Evolutionary conservation across 306 rosid species (phyloP).

Genomic region (Quercus bicolor): DNA sequence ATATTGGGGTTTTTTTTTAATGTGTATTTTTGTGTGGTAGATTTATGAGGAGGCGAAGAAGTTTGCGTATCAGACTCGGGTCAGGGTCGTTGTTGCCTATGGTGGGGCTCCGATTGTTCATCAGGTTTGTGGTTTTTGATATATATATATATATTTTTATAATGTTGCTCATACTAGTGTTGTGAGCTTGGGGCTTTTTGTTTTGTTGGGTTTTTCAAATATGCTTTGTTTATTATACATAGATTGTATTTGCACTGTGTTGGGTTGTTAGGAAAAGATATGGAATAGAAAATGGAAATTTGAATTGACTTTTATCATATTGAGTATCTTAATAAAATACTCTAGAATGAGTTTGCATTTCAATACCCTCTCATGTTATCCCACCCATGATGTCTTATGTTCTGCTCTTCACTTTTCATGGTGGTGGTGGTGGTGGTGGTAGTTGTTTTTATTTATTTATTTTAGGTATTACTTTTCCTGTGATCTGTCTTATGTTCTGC

Average conservation of each 20-base stretch:
- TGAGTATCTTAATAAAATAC: no score
- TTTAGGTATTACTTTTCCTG: no score
- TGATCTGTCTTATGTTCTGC: no score
- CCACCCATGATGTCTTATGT: no score
- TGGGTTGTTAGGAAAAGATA: neutral
- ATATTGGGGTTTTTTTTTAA: neutral
- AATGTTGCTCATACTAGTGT: neutral
- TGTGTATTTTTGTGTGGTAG: conserved; percentile 31
- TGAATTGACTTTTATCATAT: no score
- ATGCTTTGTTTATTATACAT: neutral
- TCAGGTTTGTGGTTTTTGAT: conserved; percentile 42
- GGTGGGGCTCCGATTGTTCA: conserved; percentile 86
- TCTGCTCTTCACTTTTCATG: no score
- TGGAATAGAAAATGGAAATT: neutral
- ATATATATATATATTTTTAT: no score
- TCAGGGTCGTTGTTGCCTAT: conserved; percentile 80
- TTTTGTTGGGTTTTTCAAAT: neutral
- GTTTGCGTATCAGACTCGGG: conserved; percentile 70
- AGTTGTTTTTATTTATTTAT: no score
- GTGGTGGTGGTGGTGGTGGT: no score
- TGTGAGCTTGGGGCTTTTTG: neutral
- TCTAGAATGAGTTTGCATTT: no score
- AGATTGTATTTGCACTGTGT: neutral
- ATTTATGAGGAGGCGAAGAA: conserved; percentile 75
- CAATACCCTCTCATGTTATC: no score